A percentile compares a stretch with the other conserved stretches of the same genome.
phyloP scores from a whole-genome alignment of 2,329 filamentous ascomycete genomes.

The Dendrostoma leiphaemia region DNA sequence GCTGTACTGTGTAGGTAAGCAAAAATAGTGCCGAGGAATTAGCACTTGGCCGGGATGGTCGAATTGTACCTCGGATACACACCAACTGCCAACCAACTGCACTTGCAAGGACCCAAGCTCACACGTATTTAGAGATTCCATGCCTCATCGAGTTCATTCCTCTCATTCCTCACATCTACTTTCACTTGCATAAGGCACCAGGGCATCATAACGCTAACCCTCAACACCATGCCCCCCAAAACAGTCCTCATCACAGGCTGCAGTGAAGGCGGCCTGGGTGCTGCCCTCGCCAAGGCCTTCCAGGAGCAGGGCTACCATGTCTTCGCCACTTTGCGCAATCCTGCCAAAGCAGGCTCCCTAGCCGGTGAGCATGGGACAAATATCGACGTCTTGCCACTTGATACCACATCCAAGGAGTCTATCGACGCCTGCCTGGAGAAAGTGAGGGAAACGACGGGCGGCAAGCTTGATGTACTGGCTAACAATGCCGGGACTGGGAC shows the following conservation, averaged over 20 bases:
- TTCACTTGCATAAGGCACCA: too few species aligned
- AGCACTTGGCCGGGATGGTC: too few species aligned
- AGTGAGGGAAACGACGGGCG: constrained; percentile 33
- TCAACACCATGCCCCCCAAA: background rate
- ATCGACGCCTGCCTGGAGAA: constrained; percentile 1
- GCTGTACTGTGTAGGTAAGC: too few species aligned
- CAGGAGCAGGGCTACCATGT: constrained; percentile 35
- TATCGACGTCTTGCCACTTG: constrained; percentile 33
- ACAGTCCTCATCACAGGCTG: constrained; percentile 34
- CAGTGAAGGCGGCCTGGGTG: constrained; percentile 38
- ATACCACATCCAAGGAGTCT: constrained; percentile 27
- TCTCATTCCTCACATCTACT: too few species aligned
- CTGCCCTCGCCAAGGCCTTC: constrained; percentile 38
- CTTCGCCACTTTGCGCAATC: constrained; percentile 37
- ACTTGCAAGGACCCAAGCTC: too few species aligned
- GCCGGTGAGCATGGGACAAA: constrained; percentile 35
- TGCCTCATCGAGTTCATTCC: too few species aligned
- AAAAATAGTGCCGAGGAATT: too few species aligned
- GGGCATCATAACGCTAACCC: too few species aligned
- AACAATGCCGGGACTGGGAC: too few species aligned
- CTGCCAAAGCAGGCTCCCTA: constrained; percentile 29
- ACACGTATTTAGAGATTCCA: too few species aligned
- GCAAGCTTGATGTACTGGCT: constrained; percentile 39
- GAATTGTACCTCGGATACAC: too few species aligned
- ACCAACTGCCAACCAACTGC: too few species aligned